A percentile compares a stretch with the other conserved stretches of the same genome.
Evolutionary conservation across 164 flowering plant species (phyloP).

Genomic region (Stephania cephalantha): DNA sequence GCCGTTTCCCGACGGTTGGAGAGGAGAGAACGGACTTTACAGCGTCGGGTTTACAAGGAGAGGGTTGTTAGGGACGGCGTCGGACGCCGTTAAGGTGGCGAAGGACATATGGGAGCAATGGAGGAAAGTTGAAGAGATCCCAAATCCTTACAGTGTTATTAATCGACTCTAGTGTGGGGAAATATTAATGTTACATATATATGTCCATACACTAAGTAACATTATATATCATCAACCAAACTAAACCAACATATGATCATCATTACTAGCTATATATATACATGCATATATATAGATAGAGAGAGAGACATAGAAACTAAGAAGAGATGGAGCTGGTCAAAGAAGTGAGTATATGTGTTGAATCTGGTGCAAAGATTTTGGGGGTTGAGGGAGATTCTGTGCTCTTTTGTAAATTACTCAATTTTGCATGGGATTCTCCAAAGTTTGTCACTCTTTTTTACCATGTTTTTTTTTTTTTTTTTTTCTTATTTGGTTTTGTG

Average conservation of each 20-base stretch:
- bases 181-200: not conserved
- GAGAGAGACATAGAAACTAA: no score
- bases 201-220: not conserved
- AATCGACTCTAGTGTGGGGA: not conserved
- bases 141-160: slow-evolving; percentile 2
- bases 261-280: no score
- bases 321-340: no score
- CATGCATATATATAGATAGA: not conserved
- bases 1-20: slow-evolving; percentile 84
- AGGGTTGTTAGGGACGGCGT: slow-evolving; percentile 68
- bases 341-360: no score
- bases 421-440: slow-evolving; percentile 24
- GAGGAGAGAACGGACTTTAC: slow-evolving; percentile 67
- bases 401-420: slow-evolving; percentile 19
- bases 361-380: no score
- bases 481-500: not conserved
- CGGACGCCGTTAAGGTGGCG: slow-evolving; percentile 70
- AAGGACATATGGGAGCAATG: slow-evolving; percentile 54
- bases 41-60: slow-evolving; percentile 81
- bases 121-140: slow-evolving; percentile 27
- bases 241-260: not conserved
- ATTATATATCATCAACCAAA: not conserved
- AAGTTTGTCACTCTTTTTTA: not conserved
- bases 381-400: not conserved
- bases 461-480: slow-evolving; percentile 1